Conservation (phyloP, 139 green algal genomes). For the Chloropicon primus region DNA sequence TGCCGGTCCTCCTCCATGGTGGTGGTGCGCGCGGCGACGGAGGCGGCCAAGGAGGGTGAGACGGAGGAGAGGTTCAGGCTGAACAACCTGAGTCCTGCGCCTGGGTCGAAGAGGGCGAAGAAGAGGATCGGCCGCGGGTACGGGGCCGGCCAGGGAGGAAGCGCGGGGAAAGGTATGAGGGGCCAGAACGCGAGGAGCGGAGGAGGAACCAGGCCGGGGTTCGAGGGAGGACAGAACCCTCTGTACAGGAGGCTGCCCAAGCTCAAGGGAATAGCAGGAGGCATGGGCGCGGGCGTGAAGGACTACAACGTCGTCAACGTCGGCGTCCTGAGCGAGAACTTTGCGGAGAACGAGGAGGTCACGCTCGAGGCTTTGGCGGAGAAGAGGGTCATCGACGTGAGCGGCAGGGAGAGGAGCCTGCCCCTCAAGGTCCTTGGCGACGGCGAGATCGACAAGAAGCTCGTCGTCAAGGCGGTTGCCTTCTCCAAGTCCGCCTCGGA, state of each 20-base stretch:
- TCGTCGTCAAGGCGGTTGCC: conserved; percentile 66
- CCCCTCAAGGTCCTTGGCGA: conserved; percentile 86
- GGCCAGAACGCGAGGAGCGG: conserved; percentile 91
- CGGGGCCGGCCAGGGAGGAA: conserved; percentile 78
- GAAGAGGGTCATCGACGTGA: conserved; percentile 63
- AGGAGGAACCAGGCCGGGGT: conserved; percentile 62
- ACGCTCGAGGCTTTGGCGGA: conserved; percentile 60
- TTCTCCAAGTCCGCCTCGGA: conserved; percentile 62
- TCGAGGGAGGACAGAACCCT: conserved; percentile 95
- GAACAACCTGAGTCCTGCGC: conserved; percentile 77
- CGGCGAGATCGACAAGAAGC: conserved; percentile 50
- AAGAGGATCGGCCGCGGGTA: conserved; percentile 88
- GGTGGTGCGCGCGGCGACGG: too few species aligned
- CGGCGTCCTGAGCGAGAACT: conserved; percentile 51
- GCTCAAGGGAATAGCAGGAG: conserved; percentile 90
- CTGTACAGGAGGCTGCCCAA: conserved; percentile 94
- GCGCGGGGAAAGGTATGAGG: conserved; percentile 88
- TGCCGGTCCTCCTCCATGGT: background rate
- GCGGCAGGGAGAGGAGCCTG: conserved; percentile 58
- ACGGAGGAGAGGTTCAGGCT: conserved; percentile 54
- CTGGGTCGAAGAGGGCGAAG: conserved; percentile 50
- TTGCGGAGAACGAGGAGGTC: conserved; percentile 63
- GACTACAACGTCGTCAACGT: conserved; percentile 88
- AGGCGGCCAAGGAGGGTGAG: background rate
- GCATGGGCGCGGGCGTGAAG: conserved; percentile 73